These are phyloP conservation scores for Citrus australasica DNA, from an alignment of 345 rosid species.

Conservation along the genomic window DNA sequence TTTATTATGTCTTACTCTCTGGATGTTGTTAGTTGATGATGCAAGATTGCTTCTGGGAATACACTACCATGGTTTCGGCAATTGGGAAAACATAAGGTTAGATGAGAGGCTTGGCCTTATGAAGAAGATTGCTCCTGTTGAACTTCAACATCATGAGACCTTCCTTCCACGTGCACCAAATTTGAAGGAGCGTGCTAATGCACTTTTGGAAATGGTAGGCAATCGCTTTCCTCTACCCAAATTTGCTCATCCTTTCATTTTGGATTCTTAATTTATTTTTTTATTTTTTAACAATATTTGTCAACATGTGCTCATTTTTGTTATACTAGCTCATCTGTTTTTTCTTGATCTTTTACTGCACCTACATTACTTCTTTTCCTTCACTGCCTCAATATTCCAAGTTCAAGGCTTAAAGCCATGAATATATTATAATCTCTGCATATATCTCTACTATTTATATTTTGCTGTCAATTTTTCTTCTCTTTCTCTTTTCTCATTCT, in stretches of 20 bases:
- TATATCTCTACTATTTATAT: neutral
- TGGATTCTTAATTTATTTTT: neutral
- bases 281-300: neutral
- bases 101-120: conserved; percentile 89
- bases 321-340: neutral
- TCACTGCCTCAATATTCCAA: neutral
- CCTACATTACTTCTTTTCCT: neutral
- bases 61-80: conserved; percentile 90
- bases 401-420: neutral
- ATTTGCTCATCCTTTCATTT: neutral
- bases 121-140: conserved; percentile 97
- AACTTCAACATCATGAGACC: conserved; percentile 99
- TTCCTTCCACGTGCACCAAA: conserved; percentile 99
- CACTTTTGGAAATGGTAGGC: conserved; percentile 94
- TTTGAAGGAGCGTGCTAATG: conserved; percentile 93
- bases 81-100: conserved; percentile 96
- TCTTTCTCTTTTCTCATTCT: neutral
- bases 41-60: conserved; percentile 97
- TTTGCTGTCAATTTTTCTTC: neutral
- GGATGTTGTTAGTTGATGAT: conserved; percentile 70
- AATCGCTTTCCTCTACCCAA: neutral
- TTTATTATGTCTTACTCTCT: conserved; percentile 9
- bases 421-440: neutral
- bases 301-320: neutral
- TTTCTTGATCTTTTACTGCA: neutral